Evolutionary conservation across 768 basidiomycete species (phyloP).

Genomic region (Trametes punicea): DNA sequence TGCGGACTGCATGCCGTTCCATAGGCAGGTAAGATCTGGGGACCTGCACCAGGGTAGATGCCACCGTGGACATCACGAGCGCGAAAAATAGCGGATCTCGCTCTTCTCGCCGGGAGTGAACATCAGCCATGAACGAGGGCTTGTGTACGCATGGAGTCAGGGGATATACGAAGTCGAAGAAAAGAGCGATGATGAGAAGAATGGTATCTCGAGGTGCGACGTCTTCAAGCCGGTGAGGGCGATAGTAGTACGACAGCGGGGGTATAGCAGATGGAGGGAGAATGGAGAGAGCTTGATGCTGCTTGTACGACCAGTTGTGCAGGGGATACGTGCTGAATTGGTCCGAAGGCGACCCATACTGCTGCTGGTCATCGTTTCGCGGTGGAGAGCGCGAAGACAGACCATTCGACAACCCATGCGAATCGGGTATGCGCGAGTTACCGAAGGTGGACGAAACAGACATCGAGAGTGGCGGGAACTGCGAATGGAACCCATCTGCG

Average conservation of each 20-base stretch:
- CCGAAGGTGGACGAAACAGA: constrained; percentile 37
- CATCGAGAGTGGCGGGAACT: constrained; percentile 42
- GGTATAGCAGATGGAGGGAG: constrained; percentile 42
- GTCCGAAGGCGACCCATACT: constrained; percentile 42
- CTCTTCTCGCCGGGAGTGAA: constrained; percentile 76
- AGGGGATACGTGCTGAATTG: constrained; percentile 61
- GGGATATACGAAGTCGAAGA: constrained; percentile 93
- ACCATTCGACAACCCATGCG: constrained; percentile 18
- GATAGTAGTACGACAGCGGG: constrained; percentile 70
- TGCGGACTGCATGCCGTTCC: constrained; percentile 80
- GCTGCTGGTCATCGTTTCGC: constrained; percentile 43
- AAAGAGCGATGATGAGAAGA: constrained; percentile 78
- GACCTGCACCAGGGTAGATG: constrained; percentile 84
- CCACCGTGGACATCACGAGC: constrained; percentile 84
- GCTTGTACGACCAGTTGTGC: constrained; percentile 70
- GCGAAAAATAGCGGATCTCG: constrained; percentile 89
- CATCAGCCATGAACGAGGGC: constrained; percentile 89
- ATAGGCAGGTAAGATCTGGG: constrained; percentile 86
- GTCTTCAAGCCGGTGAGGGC: constrained; percentile 75
- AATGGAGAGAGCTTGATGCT: constrained; percentile 50
- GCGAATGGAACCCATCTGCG: constrained; percentile 62
- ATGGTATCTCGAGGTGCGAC: constrained; percentile 81
- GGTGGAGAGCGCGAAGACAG: constrained; percentile 34
- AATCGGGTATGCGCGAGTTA: constrained; percentile 38
- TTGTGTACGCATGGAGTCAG: constrained; percentile 90